These are phyloP conservation scores for Vigna mungo DNA, from an alignment of 306 rosid genomes.

Conservation along the genomic window DNA sequence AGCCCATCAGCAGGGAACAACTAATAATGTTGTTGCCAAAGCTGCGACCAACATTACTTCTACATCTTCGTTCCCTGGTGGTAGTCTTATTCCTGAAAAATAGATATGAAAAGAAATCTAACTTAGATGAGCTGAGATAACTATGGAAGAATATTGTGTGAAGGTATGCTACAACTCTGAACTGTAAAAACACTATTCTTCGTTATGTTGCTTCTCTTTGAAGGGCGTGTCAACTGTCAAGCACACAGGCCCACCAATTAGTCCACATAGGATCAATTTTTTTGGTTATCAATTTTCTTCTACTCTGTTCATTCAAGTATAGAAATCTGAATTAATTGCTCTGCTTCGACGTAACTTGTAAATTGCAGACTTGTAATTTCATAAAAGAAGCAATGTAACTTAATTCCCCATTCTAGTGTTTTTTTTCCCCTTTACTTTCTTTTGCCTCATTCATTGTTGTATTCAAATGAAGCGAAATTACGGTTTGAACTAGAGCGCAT, in stretches of 20 bases:
- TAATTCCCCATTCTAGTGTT: conserved; percentile 14
- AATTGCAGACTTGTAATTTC: conserved; percentile 67
- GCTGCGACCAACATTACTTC: conserved; percentile 49
- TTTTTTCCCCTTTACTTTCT: background rate
- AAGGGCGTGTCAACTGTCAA: conserved; percentile 40
- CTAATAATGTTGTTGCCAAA: conserved; percentile 62
- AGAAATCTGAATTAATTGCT: conserved; percentile 58
- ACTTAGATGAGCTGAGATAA: conserved; percentile 50
- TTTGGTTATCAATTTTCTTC: conserved; percentile 35
- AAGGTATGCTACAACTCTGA: conserved; percentile 51
- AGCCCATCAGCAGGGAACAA: conserved; percentile 50
- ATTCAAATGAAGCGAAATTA: conserved; percentile 32
- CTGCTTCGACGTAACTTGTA: conserved; percentile 71
- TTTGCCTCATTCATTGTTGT: conserved; percentile 30
- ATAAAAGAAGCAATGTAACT: conserved; percentile 43
- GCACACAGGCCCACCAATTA: conserved; percentile 47
- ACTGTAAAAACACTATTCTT: conserved; percentile 42
- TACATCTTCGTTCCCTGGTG: conserved; percentile 41
- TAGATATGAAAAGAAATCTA: conserved; percentile 52
- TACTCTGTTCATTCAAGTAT: conserved; percentile 53
- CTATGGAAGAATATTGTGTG: conserved; percentile 22
- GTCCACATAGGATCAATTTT: conserved; percentile 53
- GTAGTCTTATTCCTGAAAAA: conserved; percentile 58
- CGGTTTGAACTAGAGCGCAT: conserved; percentile 34
- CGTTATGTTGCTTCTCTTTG: conserved; percentile 45